Evolutionary conservation across 306 rosid genomes (phyloP).

Genomic region (Parietaria judaica): DNA sequence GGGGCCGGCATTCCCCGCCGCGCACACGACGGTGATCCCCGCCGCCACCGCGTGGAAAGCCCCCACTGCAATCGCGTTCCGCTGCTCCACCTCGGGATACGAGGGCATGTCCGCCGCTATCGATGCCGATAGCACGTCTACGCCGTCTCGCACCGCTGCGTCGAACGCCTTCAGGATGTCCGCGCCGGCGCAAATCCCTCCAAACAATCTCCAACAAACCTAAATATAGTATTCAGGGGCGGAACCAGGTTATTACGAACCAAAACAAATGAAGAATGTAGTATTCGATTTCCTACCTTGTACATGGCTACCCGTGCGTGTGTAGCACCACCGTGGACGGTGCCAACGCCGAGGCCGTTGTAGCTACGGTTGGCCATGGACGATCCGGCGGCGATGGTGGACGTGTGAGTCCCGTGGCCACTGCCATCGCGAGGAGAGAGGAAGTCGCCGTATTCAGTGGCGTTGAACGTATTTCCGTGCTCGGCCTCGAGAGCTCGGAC

Average conservation of each 20-base stretch:
- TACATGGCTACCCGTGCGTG: conserved; percentile 37
- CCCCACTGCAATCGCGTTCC: conserved; percentile 26
- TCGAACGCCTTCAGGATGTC: conserved; percentile 46
- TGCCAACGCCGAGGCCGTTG: conserved; percentile 36
- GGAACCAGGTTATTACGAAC: too few relatives aligned
- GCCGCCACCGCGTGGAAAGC: conserved; percentile 42
- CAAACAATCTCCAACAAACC: conserved; percentile 37
- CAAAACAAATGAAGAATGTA: too few relatives aligned
- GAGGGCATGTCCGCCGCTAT: conserved; percentile 28
- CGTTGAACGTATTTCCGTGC: conserved; percentile 26
- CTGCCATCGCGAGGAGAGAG: conserved; percentile 30
- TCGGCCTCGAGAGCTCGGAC: conserved; percentile 38
- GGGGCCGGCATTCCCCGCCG: conserved; percentile 40
- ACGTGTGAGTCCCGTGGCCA: conserved; percentile 45
- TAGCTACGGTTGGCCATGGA: conserved; percentile 28
- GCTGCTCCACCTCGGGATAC: conserved; percentile 25
- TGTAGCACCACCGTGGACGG: conserved; percentile 44
- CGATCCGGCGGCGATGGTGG: conserved; percentile 38
- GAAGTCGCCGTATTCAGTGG: conserved; percentile 16
- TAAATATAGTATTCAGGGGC: too few relatives aligned
- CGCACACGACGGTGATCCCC: conserved; percentile 36
- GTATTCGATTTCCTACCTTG: conserved; percentile 1
- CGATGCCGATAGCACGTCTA: conserved; percentile 39
- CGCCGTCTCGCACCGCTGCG: conserved; percentile 43
- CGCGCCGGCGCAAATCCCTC: conserved; percentile 27